These are phyloP conservation scores for Linum trigynum DNA, from an alignment of 345 rosid species.

Conservation along the genomic window DNA sequence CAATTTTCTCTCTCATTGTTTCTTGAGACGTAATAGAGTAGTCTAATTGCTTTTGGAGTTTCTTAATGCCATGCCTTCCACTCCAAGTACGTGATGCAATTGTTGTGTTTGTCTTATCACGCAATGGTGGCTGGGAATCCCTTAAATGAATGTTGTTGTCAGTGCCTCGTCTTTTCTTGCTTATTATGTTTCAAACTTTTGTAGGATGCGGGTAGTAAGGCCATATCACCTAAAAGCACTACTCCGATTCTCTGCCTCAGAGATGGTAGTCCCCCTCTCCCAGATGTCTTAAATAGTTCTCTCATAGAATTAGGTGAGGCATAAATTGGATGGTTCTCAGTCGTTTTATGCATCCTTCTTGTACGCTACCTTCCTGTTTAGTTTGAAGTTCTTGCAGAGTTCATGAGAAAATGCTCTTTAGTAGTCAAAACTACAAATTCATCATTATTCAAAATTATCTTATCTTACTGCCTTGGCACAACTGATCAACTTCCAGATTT, in stretches of 20 bases:
- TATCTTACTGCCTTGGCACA: not conserved
- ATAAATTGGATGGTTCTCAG: not conserved
- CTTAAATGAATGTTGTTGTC: too few species aligned
- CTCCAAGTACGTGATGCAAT: too few species aligned
- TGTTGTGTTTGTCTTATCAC: not conserved
- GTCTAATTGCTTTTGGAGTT: slow-evolving; percentile 1
- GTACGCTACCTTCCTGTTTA: not conserved
- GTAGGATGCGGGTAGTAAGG: slow-evolving; percentile 43
- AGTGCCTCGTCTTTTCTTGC: not conserved
- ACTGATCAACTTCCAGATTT: not conserved
- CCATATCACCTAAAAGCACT: slow-evolving; percentile 30
- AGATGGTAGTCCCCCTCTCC: slow-evolving; percentile 92
- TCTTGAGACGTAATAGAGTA: not conserved
- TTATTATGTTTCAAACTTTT: slow-evolving; percentile 9
- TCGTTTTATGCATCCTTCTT: not conserved
- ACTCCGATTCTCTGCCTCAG: slow-evolving; percentile 79
- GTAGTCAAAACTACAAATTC: not conserved
- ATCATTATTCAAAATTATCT: not conserved
- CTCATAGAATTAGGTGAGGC: slow-evolving; percentile 44
- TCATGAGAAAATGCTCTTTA: not conserved
- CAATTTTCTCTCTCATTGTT: not conserved
- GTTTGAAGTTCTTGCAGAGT: too few species aligned
- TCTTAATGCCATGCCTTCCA: too few species aligned
- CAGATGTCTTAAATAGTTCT: slow-evolving; percentile 52
- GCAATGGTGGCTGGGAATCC: too few species aligned